These are phyloP conservation scores for Cardamine resedifolia DNA, from an alignment of 345 rosid genomes.

Conservation along the genomic window DNA sequence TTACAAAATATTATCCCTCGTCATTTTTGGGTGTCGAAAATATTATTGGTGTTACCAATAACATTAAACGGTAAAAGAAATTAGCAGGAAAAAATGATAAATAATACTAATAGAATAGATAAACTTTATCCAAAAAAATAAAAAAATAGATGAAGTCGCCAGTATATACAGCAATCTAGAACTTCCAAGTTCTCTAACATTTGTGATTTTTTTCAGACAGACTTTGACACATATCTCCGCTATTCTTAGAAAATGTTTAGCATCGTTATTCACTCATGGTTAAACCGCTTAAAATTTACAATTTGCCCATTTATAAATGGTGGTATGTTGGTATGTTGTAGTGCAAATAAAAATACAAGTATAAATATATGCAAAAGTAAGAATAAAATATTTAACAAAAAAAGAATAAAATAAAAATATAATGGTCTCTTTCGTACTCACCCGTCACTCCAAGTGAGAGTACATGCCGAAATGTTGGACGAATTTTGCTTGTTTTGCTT, in stretches of 20 bases:
- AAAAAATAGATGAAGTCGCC: too few relatives aligned
- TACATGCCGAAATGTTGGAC: conserved; percentile 6
- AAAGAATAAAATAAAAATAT: background rate
- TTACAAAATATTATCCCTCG: background rate
- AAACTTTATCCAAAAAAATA: too few relatives aligned
- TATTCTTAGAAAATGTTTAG: background rate
- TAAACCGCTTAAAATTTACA: background rate
- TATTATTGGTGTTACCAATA: too few relatives aligned
- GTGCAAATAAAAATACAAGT: background rate
- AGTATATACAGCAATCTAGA: background rate
- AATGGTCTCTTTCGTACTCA: background rate
- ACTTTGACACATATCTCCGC: background rate
- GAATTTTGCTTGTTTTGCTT: background rate
- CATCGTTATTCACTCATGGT: background rate
- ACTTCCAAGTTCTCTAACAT: background rate
- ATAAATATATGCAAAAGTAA: background rate
- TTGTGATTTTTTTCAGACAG: background rate
- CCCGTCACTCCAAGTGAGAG: background rate
- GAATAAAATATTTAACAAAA: too few relatives aligned
- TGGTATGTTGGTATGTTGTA: background rate
- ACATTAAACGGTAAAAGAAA: too few relatives aligned
- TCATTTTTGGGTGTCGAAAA: background rate
- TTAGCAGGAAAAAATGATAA: too few relatives aligned
- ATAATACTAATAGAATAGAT: too few relatives aligned
- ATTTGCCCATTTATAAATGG: background rate